Evolutionary conservation across 805 yeast genomes (phyloP), one percentile per base, ranked within the genome.

Genomic region (Wickerhamomyces subpelliculosus): DNA sequence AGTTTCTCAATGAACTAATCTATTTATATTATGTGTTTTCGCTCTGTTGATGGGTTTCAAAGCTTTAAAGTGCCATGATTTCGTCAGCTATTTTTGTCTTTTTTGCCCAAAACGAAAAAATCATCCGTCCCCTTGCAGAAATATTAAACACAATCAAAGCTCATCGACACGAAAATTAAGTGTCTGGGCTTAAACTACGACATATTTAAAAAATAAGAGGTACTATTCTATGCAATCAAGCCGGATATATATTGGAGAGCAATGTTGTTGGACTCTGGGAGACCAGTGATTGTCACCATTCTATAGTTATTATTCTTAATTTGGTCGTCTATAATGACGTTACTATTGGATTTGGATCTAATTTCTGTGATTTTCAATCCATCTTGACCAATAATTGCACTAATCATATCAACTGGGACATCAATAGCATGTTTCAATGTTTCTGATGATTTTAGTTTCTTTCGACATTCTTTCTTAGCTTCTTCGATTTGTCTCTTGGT

Each of bases 291-390:
- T 1, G 39, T 43, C 13, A 50, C 37, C 4, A 30, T 32, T 29
- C 44, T 41, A 20, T 23, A 46, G 10, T 22, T 21, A 5, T 38
- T 42, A 9, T 36, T 30, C 27, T 40, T 43, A 19, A 37, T 8
- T 8, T 34, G 16, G 18, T 48, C 51, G 3, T 38, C 46, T 9
- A 48, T 36, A 18, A 37, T 41, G 24, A 47, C 47, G 24, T 48
- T 48, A 34, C 51, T 42, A 21, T 41, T 38, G 1, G 53, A 45
- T 8, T 37, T 30, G 9, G 44, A 36, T 38, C 51, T 45, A 20
- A 48, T 47, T 12, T 48, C 53, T 18, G 40, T 43, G 21, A 48
- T 32, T 23, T 32, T 32, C 17, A 25, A 14, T 5, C 28, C 34
- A 31, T 31, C 14, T 5, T n/a, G 19, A 13, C 21, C 21, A 8